A percentile compares a stretch with the other conserved stretches of the same genome.
Evolutionary conservation across 2,329 filamentous ascomycete genomes (phyloP).

Genomic region (Alternaria viburni): DNA sequence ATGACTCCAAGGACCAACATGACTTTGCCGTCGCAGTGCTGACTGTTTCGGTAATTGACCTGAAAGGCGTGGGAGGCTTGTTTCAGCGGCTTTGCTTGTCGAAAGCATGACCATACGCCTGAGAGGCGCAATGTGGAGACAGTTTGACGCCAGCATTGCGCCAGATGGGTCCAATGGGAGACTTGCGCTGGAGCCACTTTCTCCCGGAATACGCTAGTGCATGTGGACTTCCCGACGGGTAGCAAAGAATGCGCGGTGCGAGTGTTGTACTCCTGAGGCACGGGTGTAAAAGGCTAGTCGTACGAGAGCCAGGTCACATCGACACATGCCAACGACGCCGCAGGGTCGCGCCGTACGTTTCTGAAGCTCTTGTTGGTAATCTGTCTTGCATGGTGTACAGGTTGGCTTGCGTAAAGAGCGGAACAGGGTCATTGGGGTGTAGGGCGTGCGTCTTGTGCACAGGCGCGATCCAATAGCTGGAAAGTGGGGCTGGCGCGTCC

Average conservation of each 20-base stretch:
- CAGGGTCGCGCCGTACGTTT: neutral
- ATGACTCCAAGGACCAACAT: constrained; percentile 4
- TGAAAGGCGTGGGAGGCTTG: neutral
- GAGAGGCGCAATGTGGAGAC: neutral
- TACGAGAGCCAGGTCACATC: neutral
- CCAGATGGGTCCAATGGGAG: neutral
- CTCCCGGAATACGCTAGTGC: neutral
- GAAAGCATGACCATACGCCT: neutral
- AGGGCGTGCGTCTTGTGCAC: constrained; percentile 9
- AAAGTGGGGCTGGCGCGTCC: constrained; percentile 1
- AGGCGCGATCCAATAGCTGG: neutral
- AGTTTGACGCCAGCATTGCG: neutral
- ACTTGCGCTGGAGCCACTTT: neutral
- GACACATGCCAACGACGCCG: neutral
- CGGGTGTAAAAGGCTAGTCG: neutral
- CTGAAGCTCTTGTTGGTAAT: neutral
- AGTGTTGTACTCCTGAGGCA: neutral
- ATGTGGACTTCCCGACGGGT: neutral
- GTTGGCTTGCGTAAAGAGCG: neutral
- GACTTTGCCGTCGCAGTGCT: neutral
- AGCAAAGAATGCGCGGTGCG: neutral
- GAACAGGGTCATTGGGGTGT: neutral
- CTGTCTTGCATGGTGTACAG: neutral
- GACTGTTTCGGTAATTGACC: neutral
- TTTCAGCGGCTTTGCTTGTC: neutral